Conservation (phyloP, 1,284 basidiomycete species). For the Farysia itapuensis region DNA sequence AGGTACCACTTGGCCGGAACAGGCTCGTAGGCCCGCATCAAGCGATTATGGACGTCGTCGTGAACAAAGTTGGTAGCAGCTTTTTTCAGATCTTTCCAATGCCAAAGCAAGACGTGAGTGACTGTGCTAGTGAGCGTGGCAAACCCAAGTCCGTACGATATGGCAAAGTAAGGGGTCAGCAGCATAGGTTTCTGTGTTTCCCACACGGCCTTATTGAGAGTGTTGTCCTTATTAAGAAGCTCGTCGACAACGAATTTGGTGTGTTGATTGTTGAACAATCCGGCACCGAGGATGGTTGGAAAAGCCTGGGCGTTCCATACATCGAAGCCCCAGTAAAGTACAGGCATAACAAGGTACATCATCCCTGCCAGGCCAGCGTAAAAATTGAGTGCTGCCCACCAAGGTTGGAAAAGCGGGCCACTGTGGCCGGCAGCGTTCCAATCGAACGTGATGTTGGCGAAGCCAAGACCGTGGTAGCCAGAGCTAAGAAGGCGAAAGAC, state of each 20-base stretch:
- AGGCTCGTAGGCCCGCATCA: constrained; percentile 55
- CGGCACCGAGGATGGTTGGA: constrained; percentile 61
- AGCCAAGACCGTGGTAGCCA: constrained; percentile 64
- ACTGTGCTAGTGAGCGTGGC: constrained; percentile 63
- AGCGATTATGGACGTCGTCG: constrained; percentile 57
- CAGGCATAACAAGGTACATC: constrained; percentile 63
- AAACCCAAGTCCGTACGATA: constrained; percentile 62
- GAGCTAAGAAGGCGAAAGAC: constrained; percentile 62
- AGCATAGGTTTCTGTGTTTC: constrained; percentile 61
- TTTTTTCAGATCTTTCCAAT: constrained; percentile 62
- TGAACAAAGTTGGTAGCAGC: constrained; percentile 60
- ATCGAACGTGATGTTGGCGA: constrained; percentile 63
- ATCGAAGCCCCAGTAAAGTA: constrained; percentile 61
- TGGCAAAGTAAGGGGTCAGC: constrained; percentile 63
- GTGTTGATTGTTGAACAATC: constrained; percentile 57
- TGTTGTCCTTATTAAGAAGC: constrained; percentile 57
- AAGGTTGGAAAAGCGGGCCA: constrained; percentile 64
- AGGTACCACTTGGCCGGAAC: constrained; percentile 58
- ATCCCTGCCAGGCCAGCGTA: constrained; percentile 59
- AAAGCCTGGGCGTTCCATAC: constrained; percentile 61
- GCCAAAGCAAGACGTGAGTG: constrained; percentile 64
- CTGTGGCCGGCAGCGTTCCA: constrained; percentile 63
- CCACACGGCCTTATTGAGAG: constrained; percentile 62
- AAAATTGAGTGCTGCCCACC: constrained; percentile 62
- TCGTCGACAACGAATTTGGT: constrained; percentile 45